A percentile compares a stretch with the other conserved stretches of the same genome.
phyloP scores from a whole-genome alignment of 2,329 filamentous ascomycete genomes.

The Blastomyces percursus region DNA sequence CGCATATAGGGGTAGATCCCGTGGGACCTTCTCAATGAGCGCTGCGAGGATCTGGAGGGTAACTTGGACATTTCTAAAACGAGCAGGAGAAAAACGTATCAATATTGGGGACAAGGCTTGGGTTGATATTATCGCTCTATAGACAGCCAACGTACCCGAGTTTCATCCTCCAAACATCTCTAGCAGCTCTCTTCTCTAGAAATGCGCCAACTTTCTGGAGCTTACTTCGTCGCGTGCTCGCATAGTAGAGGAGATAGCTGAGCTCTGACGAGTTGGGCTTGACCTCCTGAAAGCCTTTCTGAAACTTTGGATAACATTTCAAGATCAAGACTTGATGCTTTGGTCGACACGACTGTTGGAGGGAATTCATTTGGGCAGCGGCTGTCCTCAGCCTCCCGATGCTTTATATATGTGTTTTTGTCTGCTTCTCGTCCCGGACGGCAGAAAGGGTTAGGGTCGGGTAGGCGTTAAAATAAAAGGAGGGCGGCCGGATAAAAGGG shows the following conservation, averaged over 20 bases:
- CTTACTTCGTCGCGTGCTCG: slow-evolving; percentile 85
- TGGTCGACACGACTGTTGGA: slow-evolving; percentile 59
- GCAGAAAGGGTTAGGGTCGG: neutral
- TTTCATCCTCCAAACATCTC: slow-evolving; percentile 78
- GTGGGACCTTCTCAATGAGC: slow-evolving; percentile 83
- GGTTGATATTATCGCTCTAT: neutral
- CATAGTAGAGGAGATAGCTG: slow-evolving; percentile 94
- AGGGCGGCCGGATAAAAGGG: neutral
- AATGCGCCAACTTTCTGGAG: slow-evolving; percentile 93
- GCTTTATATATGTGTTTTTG: neutral
- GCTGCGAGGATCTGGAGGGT: slow-evolving; percentile 86
- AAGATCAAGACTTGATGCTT: slow-evolving; percentile 95
- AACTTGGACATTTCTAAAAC: slow-evolving; percentile 72
- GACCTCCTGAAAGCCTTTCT: slow-evolving; percentile 83
- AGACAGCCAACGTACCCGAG: slow-evolving; percentile 57
- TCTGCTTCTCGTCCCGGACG: neutral
- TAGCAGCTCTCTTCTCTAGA: slow-evolving; percentile 83
- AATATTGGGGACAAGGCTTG: slow-evolving; percentile 4
- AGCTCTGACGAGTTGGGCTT: slow-evolving; percentile 95
- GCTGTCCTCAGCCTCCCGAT: neutral
- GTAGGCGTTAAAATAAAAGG: neutral
- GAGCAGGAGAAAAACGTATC: slow-evolving; percentile 3
- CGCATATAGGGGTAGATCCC: slow-evolving; percentile 82
- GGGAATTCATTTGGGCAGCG: slow-evolving; percentile 40
- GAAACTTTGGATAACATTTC: slow-evolving; percentile 90